A percentile compares a stretch with the other conserved stretches of the same genome.
phyloP scores from a whole-genome alignment of 148 eudicot species.

The Camellia lanceoleosa region DNA sequence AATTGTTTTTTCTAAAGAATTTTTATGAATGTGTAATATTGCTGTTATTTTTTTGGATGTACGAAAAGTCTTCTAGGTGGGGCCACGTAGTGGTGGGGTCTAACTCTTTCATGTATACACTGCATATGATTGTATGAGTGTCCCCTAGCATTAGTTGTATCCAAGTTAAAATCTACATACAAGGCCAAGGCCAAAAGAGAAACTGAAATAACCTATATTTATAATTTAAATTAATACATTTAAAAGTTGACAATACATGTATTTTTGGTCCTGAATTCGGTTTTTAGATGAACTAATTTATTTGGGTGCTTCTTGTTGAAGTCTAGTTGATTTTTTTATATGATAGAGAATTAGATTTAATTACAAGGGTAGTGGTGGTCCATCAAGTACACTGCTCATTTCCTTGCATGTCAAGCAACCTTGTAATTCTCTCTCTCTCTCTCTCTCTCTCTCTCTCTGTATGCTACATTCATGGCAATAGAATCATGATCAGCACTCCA shows the following conservation, averaged over 20 bases:
- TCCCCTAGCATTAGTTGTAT: too few species aligned
- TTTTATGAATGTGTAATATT: too few species aligned
- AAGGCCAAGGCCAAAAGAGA: not conserved
- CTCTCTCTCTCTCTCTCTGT: slow-evolving; percentile 14
- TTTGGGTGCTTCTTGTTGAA: slow-evolving; percentile 25
- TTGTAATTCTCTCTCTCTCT: slow-evolving; percentile 34
- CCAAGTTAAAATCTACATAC: not conserved
- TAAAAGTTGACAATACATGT: not conserved
- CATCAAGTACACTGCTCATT: slow-evolving; percentile 52
- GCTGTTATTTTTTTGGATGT: not conserved
- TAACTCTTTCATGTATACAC: slow-evolving; percentile 7
- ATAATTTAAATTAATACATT: not conserved
- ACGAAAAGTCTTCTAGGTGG: slow-evolving; percentile 24
- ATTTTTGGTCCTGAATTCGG: not conserved
- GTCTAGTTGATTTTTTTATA: slow-evolving; percentile 16
- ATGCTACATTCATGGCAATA: slow-evolving; percentile 44
- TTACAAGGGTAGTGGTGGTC: slow-evolving; percentile 40
- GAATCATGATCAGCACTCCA: slow-evolving; percentile 57
- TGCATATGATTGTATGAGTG: not conserved
- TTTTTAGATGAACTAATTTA: slow-evolving; percentile 18
- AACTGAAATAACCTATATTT: not conserved
- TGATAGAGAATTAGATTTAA: not conserved
- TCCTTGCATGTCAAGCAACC: slow-evolving; percentile 93
- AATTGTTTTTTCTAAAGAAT: too few species aligned
- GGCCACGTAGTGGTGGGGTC: slow-evolving; percentile 9